Percentiles rank a stretch among this genome's conserved stretches.
These are phyloP conservation scores for Neonectria ditissima DNA, from an alignment of 2,329 filamentous ascomycete genomes.

Conservation along the genomic window DNA sequence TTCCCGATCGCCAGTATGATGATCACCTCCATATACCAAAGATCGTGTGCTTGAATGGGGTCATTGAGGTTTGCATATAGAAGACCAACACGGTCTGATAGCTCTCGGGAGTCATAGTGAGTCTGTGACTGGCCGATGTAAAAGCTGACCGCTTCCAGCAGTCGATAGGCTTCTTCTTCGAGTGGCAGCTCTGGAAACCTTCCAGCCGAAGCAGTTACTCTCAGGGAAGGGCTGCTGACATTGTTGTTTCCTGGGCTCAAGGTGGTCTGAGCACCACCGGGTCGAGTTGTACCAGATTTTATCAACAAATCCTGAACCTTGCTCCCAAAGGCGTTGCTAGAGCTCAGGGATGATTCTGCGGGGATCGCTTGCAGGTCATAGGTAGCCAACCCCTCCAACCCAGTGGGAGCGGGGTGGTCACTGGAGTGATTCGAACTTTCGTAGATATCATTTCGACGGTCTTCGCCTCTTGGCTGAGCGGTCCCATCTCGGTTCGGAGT, in stretches of 20 bases:
- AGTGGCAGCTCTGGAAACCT: background rate
- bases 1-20: conserved; percentile 3
- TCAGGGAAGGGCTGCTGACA: background rate
- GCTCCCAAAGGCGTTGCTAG: conserved; percentile 7
- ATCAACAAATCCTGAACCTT: conserved; percentile 8
- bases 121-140: conserved; percentile 10
- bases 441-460: background rate
- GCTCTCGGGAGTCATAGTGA: conserved; percentile 9
- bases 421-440: background rate
- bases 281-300: background rate
- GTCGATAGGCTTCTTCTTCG: conserved; percentile 3
- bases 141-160: conserved; percentile 4
- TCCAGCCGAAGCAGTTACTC: background rate
- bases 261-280: background rate
- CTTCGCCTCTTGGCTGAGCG: background rate
- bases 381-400: background rate
- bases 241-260: background rate
- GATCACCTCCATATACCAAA: conserved; percentile 8
- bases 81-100: conserved; percentile 3
- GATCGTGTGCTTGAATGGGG: background rate
- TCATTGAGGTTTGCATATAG: conserved; percentile 8
- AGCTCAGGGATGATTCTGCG: conserved; percentile 5
- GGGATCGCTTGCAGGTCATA: background rate
- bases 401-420: background rate
- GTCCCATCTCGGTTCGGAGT: background rate